A percentile compares a stretch with the other conserved stretches of the same genome.
Evolutionary conservation across 2,329 filamentous ascomycete genomes (phyloP).

Genomic region (Epichloe gansuensis): DNA sequence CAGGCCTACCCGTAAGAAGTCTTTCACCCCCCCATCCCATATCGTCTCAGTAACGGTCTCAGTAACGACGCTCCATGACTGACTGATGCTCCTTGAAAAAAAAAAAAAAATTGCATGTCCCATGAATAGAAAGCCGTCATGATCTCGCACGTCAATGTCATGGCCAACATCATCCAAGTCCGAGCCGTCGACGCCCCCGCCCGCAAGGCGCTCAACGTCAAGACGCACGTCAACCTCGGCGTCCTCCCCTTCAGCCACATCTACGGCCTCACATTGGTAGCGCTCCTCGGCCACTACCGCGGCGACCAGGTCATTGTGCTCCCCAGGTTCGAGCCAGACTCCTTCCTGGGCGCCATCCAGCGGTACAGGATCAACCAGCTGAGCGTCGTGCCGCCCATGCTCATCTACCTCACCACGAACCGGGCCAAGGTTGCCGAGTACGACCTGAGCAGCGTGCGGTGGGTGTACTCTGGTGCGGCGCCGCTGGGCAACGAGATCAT

Average conservation of each 20-base stretch:
- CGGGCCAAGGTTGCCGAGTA: conserved; percentile 46
- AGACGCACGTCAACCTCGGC: conserved; percentile 43
- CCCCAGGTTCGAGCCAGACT: conserved; percentile 62
- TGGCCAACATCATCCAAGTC: conserved; percentile 61
- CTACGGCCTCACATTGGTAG: conserved; percentile 62
- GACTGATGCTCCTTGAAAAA: no score
- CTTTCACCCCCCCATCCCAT: background rate
- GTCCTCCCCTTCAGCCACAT: conserved; percentile 76
- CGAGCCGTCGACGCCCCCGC: conserved; percentile 28
- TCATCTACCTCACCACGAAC: conserved; percentile 60
- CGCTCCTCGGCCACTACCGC: conserved; percentile 51
- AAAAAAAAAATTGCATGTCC: background rate
- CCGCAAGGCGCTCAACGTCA: conserved; percentile 24
- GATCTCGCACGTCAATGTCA: conserved; percentile 70
- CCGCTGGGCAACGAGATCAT: conserved; percentile 61
- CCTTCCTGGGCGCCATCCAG: conserved; percentile 52
- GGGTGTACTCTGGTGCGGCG: conserved; percentile 61
- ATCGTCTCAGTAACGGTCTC: no score
- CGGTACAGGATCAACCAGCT: conserved; percentile 56
- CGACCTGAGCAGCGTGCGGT: conserved; percentile 54
- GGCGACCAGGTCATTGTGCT: conserved; percentile 65
- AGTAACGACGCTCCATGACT: no score
- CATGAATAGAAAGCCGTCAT: conserved; percentile 61
- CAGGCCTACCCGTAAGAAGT: conserved; percentile 53
- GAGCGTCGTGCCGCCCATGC: conserved; percentile 65